phyloP scores from a whole-genome alignment of 1,284 basidiomycete species.

The Amylostereum areolatum region DNA sequence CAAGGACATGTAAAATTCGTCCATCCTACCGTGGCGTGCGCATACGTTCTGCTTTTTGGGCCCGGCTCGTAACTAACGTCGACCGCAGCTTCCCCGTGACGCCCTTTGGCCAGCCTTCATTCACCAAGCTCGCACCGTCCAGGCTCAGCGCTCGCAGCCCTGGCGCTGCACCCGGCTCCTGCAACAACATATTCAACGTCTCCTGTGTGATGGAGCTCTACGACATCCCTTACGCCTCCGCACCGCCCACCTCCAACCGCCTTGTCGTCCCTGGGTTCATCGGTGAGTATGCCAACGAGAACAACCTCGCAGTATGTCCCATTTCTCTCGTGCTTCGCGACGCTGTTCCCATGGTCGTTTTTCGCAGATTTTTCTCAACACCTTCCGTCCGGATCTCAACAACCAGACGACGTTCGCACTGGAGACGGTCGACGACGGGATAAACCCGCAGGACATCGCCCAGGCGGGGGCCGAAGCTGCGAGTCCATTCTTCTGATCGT shows the following conservation, averaged over 20 bases:
- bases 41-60: background rate
- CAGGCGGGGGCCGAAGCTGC: slow-evolving; percentile 11
- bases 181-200: background rate
- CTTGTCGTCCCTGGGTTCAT: slow-evolving; percentile 26
- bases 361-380: slow-evolving; percentile 1
- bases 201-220: slow-evolving; percentile 15
- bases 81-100: background rate
- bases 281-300: slow-evolving; percentile 17
- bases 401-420: slow-evolving; percentile 3
- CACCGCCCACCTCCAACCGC: slow-evolving; percentile 18
- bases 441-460: slow-evolving; percentile 7
- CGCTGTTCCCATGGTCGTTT: background rate
- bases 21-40: slow-evolving; percentile 21
- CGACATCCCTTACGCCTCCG: slow-evolving; percentile 21
- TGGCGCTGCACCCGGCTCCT: background rate
- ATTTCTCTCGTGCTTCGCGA: background rate
- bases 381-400: background rate
- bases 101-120: background rate
- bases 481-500: background rate
- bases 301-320: background rate
- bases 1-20: slow-evolving; percentile 27
- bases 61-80: background rate
- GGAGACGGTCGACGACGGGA: slow-evolving; percentile 11
- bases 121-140: background rate
- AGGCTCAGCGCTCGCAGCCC: background rate